Conservation (phyloP, 2,329 filamentous ascomycete species). For the Cladophialophora chaetospira region DNA sequence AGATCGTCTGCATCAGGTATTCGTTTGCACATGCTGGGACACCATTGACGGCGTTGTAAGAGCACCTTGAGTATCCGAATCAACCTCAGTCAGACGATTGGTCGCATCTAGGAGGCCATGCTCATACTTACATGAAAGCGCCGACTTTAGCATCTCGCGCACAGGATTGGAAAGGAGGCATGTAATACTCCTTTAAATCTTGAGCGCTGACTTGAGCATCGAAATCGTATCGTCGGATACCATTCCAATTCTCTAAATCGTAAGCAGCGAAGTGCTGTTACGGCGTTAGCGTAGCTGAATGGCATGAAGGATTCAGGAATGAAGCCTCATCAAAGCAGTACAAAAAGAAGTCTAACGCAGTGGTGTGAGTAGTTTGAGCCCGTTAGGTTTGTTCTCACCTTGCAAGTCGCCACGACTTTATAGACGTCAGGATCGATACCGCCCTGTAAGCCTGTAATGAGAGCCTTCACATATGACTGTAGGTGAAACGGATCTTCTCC, state of each 20-base stretch:
- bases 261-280: slow-evolving; percentile 56
- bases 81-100: not conserved
- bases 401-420: slow-evolving; percentile 58
- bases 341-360: not conserved
- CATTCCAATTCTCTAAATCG: slow-evolving; percentile 54
- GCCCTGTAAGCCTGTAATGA: slow-evolving; percentile 59
- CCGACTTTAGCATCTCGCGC: slow-evolving; percentile 53
- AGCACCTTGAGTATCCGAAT: slow-evolving; percentile 35
- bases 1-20: slow-evolving; percentile 63
- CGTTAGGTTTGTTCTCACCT: slow-evolving; percentile 35
- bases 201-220: slow-evolving; percentile 56
- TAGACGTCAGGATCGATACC: slow-evolving; percentile 42
- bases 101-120: not conserved
- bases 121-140: slow-evolving; percentile 55
- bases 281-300: not conserved
- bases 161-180: slow-evolving; percentile 66
- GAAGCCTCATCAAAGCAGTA: not conserved
- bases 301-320: not conserved
- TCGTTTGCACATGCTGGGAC: slow-evolving; percentile 64
- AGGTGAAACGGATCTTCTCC: slow-evolving; percentile 58
- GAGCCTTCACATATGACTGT: slow-evolving; percentile 52
- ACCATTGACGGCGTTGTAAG: slow-evolving; percentile 66
- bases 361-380: not conserved
- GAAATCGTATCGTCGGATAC: slow-evolving; percentile 50
- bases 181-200: slow-evolving; percentile 59